These are phyloP conservation scores for Triticum turgidum DNA, from an alignment of 176 grass and related monocot genomes.

Conservation along the genomic window DNA sequence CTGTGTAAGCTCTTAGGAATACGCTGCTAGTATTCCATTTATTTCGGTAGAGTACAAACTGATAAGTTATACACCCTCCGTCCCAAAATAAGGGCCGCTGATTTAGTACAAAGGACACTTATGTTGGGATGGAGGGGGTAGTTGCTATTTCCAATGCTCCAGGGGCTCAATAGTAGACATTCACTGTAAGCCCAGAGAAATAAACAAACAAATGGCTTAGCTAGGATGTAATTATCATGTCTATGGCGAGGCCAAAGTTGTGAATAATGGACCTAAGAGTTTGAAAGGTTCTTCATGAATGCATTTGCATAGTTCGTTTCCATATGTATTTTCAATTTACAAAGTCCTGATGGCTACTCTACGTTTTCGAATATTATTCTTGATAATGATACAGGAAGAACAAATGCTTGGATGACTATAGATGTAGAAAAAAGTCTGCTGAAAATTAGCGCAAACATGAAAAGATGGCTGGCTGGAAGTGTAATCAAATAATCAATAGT, in stretches of 20 bases:
- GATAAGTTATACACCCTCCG: background rate
- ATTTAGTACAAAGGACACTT: no score
- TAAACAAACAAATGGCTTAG: background rate
- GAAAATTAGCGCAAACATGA: constrained; percentile 24
- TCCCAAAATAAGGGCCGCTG: no score
- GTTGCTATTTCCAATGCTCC: background rate
- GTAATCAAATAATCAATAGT: constrained; percentile 29
- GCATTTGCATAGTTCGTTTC: background rate
- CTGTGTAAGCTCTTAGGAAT: background rate
- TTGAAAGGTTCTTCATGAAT: constrained; percentile 15
- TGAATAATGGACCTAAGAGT: constrained; percentile 21
- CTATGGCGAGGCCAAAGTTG: background rate
- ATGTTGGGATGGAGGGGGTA: background rate
- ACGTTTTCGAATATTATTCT: constrained; percentile 14
- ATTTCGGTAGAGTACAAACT: background rate
- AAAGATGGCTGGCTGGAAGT: background rate
- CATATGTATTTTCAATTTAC: constrained; percentile 19
- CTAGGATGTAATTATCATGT: background rate
- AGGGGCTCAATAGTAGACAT: background rate
- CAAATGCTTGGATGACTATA: constrained; percentile 23
- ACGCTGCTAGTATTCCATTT: background rate
- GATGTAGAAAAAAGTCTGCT: constrained; percentile 19
- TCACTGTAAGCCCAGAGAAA: constrained; percentile 1
- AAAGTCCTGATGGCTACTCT: background rate
- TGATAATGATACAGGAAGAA: background rate